A percentile compares a stretch with the other conserved stretches of the same genome.
These are phyloP conservation scores for Lyophyllum atratum DNA, from an alignment of 768 basidiomycete genomes.

Conservation along the genomic window DNA sequence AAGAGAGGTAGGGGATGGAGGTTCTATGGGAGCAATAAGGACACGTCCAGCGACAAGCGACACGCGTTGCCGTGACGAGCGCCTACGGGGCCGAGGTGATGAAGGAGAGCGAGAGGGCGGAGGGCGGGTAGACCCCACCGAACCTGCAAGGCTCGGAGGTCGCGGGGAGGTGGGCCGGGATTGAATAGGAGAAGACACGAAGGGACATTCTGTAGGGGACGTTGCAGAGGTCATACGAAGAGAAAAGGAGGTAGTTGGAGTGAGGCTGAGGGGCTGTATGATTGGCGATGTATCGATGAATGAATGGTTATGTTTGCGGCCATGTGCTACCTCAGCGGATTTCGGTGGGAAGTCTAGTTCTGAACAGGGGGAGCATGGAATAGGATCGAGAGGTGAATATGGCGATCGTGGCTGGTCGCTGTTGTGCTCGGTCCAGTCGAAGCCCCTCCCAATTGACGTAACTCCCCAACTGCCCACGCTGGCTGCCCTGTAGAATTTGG, in stretches of 20 bases:
- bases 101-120: conserved; percentile 51
- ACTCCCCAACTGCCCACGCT: conserved; percentile 85
- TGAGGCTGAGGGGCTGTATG: conserved; percentile 18
- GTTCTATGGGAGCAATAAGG: conserved; percentile 74
- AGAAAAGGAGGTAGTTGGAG: conserved; percentile 25
- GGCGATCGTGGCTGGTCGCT: conserved; percentile 28
- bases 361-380: conserved; percentile 12
- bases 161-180: conserved; percentile 35
- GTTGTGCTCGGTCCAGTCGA: conserved; percentile 63
- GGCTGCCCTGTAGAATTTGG: conserved; percentile 58
- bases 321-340: conserved; percentile 26
- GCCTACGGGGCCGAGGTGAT: conserved; percentile 64
- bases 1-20: conserved; percentile 63
- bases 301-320: conserved; percentile 38
- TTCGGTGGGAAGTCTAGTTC: conserved; percentile 22
- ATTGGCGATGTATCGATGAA: conserved; percentile 35
- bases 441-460: conserved; percentile 82
- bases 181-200: conserved; percentile 35
- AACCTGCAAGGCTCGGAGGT: conserved; percentile 19
- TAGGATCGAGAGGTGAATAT: conserved; percentile 20
- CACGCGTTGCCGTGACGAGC: conserved; percentile 84
- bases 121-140: conserved; percentile 27
- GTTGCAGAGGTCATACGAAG: conserved; percentile 28
- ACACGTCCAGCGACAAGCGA: conserved; percentile 84
- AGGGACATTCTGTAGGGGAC: conserved; percentile 25